A percentile compares a stretch with the other conserved stretches of the same genome.
Conservation (phyloP, 1,284 basidiomycete species). For the Cystobasidiaceae sp. region DNA sequence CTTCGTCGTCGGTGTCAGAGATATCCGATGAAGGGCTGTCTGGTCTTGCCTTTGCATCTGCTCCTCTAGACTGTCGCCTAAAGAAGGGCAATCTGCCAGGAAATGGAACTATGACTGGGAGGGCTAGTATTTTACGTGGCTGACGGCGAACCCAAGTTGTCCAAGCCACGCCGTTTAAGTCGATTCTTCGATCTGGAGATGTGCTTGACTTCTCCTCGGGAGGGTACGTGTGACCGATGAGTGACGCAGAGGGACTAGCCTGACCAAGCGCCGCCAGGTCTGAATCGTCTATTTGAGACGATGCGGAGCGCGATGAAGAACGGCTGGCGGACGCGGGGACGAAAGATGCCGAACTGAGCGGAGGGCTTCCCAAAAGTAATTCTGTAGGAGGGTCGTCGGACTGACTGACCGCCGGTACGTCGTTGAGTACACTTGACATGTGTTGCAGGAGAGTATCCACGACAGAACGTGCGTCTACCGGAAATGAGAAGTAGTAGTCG, state of each 20-base stretch:
- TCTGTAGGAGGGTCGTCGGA: no score
- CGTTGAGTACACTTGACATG: neutral
- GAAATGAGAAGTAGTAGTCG: slow-evolving; percentile 22
- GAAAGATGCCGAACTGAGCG: no score
- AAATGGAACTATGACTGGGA: slow-evolving; percentile 16
- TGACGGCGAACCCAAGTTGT: slow-evolving; percentile 13
- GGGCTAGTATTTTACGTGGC: neutral
- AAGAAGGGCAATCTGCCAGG: slow-evolving; percentile 11
- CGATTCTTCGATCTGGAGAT: neutral
- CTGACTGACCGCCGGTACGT: neutral
- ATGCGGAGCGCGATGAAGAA: no score
- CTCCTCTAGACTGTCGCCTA: neutral
- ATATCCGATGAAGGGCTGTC: no score
- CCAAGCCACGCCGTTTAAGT: neutral
- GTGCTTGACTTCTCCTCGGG: neutral
- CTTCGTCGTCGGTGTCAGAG: no score
- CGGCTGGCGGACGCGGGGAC: no score
- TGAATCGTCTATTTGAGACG: no score
- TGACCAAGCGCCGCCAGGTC: no score
- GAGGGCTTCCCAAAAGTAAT: no score
- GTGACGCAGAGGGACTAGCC: neutral
- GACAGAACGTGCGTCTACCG: neutral
- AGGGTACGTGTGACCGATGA: slow-evolving; percentile 7
- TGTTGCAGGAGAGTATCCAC: neutral
- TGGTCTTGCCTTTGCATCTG: neutral